These are phyloP conservation scores for Neltuma alba DNA, from an alignment of 306 rosid species.

Conservation along the genomic window DNA sequence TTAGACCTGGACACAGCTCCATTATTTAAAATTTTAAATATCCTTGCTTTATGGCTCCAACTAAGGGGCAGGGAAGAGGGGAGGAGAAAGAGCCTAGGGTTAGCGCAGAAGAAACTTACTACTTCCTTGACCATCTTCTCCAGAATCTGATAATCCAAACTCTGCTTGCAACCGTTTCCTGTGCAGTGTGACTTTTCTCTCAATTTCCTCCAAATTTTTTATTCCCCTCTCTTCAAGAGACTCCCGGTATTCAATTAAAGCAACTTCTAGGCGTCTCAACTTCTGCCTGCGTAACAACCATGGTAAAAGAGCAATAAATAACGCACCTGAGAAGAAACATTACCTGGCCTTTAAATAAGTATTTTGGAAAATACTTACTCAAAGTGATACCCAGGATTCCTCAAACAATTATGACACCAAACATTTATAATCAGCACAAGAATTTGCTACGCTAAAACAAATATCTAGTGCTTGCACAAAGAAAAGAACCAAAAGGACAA, in stretches of 20 bases:
- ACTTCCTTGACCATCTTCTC: constrained; percentile 67
- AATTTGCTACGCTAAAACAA: background rate
- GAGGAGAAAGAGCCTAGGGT: background rate
- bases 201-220: constrained; percentile 79
- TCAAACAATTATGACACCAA: constrained; percentile 2
- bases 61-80: background rate
- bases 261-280: constrained; percentile 90
- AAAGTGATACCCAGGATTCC: background rate
- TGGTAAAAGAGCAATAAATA: constrained; percentile 25
- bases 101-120: constrained; percentile 55
- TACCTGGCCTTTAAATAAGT: constrained; percentile 6
- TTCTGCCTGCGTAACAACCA: constrained; percentile 72
- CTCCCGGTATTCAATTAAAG: constrained; percentile 94
- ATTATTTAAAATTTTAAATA: too few species aligned
- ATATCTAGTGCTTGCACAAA: background rate
- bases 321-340: constrained; percentile 7
- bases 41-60: too few species aligned
- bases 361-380: constrained; percentile 16
- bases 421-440: background rate
- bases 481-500: background rate
- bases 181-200: constrained; percentile 64
- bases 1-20: background rate
- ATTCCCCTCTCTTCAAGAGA: constrained; percentile 91
- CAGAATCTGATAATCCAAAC: constrained; percentile 76
- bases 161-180: constrained; percentile 76